These are phyloP conservation scores for Chamaecrista fasciculata DNA, from an alignment of 306 rosid genomes.

Conservation along the genomic window DNA sequence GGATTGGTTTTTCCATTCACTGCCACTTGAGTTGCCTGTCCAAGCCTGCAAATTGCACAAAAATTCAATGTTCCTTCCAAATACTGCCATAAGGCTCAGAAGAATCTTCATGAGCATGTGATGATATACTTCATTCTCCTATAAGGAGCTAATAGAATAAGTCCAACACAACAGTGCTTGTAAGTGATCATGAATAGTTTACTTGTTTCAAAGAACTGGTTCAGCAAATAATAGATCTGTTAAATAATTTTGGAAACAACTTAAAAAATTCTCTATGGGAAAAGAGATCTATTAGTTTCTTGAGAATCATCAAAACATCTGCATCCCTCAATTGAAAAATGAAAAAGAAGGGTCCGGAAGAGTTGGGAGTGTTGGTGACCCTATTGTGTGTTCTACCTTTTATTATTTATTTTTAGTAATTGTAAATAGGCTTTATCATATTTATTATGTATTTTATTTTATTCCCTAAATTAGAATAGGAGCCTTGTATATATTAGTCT, in stretches of 20 bases:
- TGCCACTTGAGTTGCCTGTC: slow-evolving; percentile 58
- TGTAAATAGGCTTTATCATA: no score
- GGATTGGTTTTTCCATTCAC: slow-evolving; percentile 43
- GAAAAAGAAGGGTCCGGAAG: not conserved
- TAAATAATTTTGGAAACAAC: not conserved
- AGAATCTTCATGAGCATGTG: not conserved
- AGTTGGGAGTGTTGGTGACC: no score
- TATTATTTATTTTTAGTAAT: no score
- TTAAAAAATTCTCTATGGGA: not conserved
- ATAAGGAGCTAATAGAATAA: slow-evolving; percentile 10
- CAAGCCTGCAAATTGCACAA: slow-evolving; percentile 63
- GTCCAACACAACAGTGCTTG: not conserved
- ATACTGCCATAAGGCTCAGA: not conserved
- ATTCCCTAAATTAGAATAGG: no score
- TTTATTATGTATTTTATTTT: no score
- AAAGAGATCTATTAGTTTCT: not conserved
- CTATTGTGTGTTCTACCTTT: no score
- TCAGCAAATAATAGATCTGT: not conserved
- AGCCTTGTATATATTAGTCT: no score
- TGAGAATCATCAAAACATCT: not conserved
- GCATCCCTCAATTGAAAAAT: not conserved
- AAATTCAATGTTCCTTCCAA: slow-evolving; percentile 20
- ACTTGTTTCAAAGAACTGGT: not conserved
- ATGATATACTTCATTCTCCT: slow-evolving; percentile 18
- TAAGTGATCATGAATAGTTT: not conserved